A percentile compares a stretch with the other conserved stretches of the same genome.
phyloP scores from a whole-genome alignment of 495 filamentous ascomycete species.

The Xylona heveae region DNA sequence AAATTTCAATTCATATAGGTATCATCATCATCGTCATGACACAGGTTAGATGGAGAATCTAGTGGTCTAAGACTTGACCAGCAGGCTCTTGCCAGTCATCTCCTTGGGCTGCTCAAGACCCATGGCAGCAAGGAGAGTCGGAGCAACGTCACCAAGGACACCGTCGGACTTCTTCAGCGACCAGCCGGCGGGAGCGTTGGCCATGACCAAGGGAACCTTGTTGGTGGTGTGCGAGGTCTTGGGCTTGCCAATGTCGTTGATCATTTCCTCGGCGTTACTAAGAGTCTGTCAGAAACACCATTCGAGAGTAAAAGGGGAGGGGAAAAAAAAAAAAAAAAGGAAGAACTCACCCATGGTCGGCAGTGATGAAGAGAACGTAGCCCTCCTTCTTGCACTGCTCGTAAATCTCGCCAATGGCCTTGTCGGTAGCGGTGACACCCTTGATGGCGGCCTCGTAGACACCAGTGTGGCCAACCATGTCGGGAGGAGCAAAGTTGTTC shows the following conservation, averaged over 20 bases:
- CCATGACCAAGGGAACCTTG: constrained; percentile 94
- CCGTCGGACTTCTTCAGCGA: constrained; percentile 66
- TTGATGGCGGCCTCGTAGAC: constrained; percentile 91
- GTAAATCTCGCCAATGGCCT: constrained; percentile 77
- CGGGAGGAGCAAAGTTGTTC: constrained; percentile 99
- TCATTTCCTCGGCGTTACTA: constrained; percentile 95
- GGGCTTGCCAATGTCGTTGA: constrained; percentile 80
- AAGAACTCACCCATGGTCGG: constrained; percentile 66
- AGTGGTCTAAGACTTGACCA: constrained; percentile 47
- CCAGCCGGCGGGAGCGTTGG: constrained; percentile 81
- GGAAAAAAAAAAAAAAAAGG: too few species aligned
- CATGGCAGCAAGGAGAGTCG: constrained; percentile 78
- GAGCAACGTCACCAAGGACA: constrained; percentile 89
- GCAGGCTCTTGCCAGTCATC: constrained; percentile 71
- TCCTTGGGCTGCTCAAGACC: constrained; percentile 73
- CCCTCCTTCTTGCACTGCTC: constrained; percentile 82
- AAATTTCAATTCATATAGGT: background rate
- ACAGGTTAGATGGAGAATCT: too few species aligned
- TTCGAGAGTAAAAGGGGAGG: background rate
- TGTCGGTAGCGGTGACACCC: constrained; percentile 68
- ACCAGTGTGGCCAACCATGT: constrained; percentile 98
- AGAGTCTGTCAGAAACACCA: background rate
- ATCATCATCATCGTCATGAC: too few species aligned
- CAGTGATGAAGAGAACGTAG: constrained; percentile 82
- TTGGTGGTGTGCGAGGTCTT: constrained; percentile 98